Conservation (phyloP, 225 moss, liverwort and hornwort genomes). For the Marchantia polymorpha region DNA sequence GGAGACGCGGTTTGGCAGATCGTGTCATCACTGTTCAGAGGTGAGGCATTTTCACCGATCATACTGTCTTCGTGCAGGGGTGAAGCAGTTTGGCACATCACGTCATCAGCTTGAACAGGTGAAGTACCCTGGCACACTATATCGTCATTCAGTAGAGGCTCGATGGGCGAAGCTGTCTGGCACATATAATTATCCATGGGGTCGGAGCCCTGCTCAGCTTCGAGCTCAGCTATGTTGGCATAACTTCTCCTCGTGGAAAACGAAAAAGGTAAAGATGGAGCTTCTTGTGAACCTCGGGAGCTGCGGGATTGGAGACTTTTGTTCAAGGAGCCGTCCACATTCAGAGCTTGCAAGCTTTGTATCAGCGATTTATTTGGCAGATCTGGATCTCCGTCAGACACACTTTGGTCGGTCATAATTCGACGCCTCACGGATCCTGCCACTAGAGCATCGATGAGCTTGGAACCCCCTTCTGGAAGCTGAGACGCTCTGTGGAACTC, state of each 20-base stretch:
- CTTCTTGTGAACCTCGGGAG: constrained; percentile 28
- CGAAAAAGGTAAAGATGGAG: constrained; percentile 31
- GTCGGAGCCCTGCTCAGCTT: constrained; percentile 11
- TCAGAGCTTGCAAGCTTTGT: constrained; percentile 21
- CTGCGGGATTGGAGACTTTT: constrained; percentile 14
- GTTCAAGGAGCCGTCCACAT: constrained; percentile 15
- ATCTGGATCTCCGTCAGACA: constrained; percentile 18
- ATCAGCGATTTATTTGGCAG: constrained; percentile 21
- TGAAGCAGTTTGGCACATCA: not conserved
- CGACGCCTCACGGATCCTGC: constrained; percentile 46
- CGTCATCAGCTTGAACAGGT: not conserved
- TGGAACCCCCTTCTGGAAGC: constrained; percentile 28
- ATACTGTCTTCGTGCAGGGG: constrained; percentile 8
- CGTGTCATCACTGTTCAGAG: constrained; percentile 19
- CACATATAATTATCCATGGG: constrained; percentile 30
- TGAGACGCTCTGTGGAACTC: constrained; percentile 40
- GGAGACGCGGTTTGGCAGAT: constrained; percentile 42
- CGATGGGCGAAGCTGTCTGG: constrained; percentile 37
- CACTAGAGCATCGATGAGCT: constrained; percentile 36
- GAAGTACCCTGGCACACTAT: not conserved
- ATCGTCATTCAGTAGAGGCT: constrained; percentile 16
- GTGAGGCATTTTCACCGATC: constrained; percentile 30
- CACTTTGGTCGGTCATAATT: constrained; percentile 31
- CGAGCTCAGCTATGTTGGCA: constrained; percentile 10
- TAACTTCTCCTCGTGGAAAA: constrained; percentile 32